Conservation (phyloP, 345 rosid species). For the Citrus trifoliata region DNA sequence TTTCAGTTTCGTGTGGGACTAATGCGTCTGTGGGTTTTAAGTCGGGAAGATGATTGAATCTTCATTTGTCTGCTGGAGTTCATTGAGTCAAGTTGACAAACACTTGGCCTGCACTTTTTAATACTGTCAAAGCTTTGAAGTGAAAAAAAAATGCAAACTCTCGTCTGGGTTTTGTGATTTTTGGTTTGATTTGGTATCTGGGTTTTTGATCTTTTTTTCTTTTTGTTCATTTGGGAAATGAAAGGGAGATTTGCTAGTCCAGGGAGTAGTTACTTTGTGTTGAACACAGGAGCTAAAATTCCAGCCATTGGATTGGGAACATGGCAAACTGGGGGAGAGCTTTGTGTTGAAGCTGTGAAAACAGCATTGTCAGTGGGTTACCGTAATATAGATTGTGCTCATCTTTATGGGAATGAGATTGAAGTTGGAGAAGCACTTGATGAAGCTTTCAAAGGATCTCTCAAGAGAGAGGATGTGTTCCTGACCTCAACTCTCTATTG, state of each 20-base stretch:
- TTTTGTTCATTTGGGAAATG: slow-evolving; percentile 24
- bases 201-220: not conserved
- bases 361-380: slow-evolving; percentile 55
- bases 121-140: not conserved
- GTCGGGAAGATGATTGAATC: not conserved
- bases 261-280: slow-evolving; percentile 35
- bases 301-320: slow-evolving; percentile 66
- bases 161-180: slow-evolving; percentile 8
- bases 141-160: not conserved
- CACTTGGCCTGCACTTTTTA: not conserved
- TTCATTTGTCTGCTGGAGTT: slow-evolving; percentile 11
- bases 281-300: slow-evolving; percentile 59
- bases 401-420: slow-evolving; percentile 57
- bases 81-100: slow-evolving; percentile 12
- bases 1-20: not conserved
- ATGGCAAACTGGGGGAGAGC: slow-evolving; percentile 65
- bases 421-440: slow-evolving; percentile 63
- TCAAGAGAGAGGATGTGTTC: slow-evolving; percentile 54
- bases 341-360: slow-evolving; percentile 53
- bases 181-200: slow-evolving; percentile 6
- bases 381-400: slow-evolving; percentile 64
- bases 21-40: slow-evolving; percentile 5
- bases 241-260: slow-evolving; percentile 37
- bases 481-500: slow-evolving; percentile 62
- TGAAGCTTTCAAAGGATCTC: slow-evolving; percentile 35